A percentile compares a stretch with the other conserved stretches of the same genome.
Evolutionary conservation across 225 moss, liverwort and hornwort genomes (phyloP).

Genomic region (Bryoerythrophyllum caledonicum): DNA sequence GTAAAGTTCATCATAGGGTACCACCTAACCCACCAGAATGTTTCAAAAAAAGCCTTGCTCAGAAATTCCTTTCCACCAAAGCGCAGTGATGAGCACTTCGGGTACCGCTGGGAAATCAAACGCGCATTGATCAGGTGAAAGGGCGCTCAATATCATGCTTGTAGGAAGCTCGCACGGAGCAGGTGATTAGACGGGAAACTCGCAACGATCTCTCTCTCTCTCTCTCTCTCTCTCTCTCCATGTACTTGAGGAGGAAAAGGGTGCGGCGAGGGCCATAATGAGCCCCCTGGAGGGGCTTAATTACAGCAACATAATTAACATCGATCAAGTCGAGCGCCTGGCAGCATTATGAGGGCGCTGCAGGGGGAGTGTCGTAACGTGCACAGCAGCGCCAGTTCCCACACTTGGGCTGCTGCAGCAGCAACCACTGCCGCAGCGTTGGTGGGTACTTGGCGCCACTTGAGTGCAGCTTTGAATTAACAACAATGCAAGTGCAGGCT

Average conservation of each 20-base stretch:
- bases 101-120: neutral
- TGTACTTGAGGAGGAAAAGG: neutral
- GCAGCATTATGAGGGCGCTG: slow-evolving; percentile 36
- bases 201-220: too few species aligned
- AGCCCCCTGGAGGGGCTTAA: slow-evolving; percentile 16
- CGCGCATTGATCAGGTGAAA: neutral
- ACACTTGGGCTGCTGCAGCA: slow-evolving; percentile 42
- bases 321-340: slow-evolving; percentile 37
- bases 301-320: slow-evolving; percentile 27
- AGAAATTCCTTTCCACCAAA: neutral
- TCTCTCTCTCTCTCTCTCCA: too few species aligned
- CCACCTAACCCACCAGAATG: neutral
- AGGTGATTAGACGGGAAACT: too few species aligned
- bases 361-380: slow-evolving; percentile 47
- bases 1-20: neutral
- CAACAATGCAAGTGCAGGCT: slow-evolving; percentile 16
- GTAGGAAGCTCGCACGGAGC: neutral
- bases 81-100: neutral
- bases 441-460: slow-evolving; percentile 32
- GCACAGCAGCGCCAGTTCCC: slow-evolving; percentile 52
- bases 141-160: neutral
- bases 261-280: slow-evolving; percentile 27
- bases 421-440: slow-evolving; percentile 32
- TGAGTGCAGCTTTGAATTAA: slow-evolving; percentile 40
- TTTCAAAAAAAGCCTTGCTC: neutral